phyloP scores from a whole-genome alignment of 139 green algal species.

The Chlamydomonas schloesseri region DNA sequence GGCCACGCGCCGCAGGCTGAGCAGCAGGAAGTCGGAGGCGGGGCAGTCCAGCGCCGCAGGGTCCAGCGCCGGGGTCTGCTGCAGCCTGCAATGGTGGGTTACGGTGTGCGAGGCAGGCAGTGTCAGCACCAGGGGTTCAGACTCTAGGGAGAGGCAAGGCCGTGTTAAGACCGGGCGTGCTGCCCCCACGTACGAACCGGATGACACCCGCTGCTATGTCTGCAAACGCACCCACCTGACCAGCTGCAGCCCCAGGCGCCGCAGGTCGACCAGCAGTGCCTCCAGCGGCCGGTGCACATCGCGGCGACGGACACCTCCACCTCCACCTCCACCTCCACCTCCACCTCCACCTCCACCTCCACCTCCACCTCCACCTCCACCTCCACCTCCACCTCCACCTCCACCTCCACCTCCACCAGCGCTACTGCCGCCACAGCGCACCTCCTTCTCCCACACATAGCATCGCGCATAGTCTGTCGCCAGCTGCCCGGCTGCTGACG shows the following conservation, averaged over 20 bases:
- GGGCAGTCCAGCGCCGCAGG: constrained; percentile 21
- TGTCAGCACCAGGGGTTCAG: no score
- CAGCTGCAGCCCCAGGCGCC: neutral
- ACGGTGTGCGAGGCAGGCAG: no score
- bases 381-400: neutral
- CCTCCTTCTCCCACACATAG: constrained; percentile 26
- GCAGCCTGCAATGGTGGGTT: neutral
- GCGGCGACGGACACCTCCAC: neutral
- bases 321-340: neutral
- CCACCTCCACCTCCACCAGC: neutral
- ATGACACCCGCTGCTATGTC: no score
- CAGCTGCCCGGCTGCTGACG: neutral
- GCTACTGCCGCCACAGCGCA: neutral
- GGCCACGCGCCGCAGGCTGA: constrained; percentile 1
- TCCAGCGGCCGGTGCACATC: constrained; percentile 42
- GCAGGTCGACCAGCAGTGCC: constrained; percentile 31
- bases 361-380: no score
- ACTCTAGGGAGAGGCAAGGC: no score
- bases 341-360: neutral
- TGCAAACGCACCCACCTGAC: no score
- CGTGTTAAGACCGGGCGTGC: no score
- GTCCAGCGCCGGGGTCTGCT: constrained; percentile 14
- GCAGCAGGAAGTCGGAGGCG: constrained; percentile 41
- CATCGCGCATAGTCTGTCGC: neutral
- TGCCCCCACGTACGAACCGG: no score